Conservation (phyloP, 192 early-diverging fungal genomes). For the Entrophospora sp. region DNA sequence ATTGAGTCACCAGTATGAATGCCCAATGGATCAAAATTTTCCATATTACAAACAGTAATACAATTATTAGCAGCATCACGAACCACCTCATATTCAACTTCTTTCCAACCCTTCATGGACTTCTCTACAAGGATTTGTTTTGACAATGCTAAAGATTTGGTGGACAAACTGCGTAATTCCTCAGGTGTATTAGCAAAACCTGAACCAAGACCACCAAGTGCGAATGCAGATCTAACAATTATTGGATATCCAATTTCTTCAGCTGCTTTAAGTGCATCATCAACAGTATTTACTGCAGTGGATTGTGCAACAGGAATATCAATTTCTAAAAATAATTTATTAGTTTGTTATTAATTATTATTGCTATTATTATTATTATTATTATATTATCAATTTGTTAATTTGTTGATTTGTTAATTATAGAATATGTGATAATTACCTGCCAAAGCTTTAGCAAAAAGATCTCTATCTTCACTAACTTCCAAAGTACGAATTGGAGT, state of each 20-base stretch:
- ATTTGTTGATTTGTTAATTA: no score
- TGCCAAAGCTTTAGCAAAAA: conserved; percentile 73
- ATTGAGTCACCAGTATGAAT: conserved; percentile 99
- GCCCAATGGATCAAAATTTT: conserved; percentile 99
- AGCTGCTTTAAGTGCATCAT: conserved; percentile 82
- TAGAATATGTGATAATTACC: no score
- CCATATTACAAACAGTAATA: conserved; percentile 99
- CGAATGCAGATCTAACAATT: conserved; percentile 93
- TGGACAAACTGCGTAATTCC: conserved; percentile 70
- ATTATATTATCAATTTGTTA: no score
- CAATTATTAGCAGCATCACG: conserved; percentile 93
- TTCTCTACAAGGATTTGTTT: conserved; percentile 92
- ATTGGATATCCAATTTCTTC: conserved; percentile 89
- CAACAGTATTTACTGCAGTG: conserved; percentile 65
- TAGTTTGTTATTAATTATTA: neutral
- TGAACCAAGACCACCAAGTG: conserved; percentile 94
- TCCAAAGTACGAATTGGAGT: conserved; percentile 93
- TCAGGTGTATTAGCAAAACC: conserved; percentile 90
- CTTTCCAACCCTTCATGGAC: conserved; percentile 99
- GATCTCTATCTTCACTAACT: conserved; percentile 94
- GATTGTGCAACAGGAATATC: conserved; percentile 88
- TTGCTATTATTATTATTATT: neutral
- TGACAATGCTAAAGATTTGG: conserved; percentile 83
- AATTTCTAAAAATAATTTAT: conserved; percentile 52
- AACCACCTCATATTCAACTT: conserved; percentile 98